Evolutionary conservation across 495 filamentous ascomycete genomes (phyloP), one percentile per base, ranked within the genome.

Genomic region (Podospora didyma): DNA sequence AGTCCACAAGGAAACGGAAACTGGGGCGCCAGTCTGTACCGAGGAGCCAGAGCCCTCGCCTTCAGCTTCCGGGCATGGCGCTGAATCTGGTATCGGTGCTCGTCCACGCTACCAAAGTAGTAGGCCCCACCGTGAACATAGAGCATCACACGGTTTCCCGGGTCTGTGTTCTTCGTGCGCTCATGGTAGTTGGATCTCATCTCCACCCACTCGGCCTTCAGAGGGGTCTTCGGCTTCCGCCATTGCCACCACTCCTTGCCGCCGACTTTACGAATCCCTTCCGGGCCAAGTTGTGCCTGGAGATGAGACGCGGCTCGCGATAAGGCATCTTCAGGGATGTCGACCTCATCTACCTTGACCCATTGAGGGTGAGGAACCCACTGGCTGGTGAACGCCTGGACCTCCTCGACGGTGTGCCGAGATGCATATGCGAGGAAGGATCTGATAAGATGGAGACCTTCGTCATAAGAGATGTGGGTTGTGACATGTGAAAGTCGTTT

Each of bases 21-120:
- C 70, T 97, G 94, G 5, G 93, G 93, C 2, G 93, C 85, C 35
- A 97, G 79, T 24, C 93, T 84, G 71, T 97, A 97, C 59, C 86
- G 73, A 26, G 92, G 93, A 35, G 93, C 90, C 73, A 97, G 82
- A 16, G 96, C 88, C 47, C 89, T 80, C 23, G 90, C 93, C 66
- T 91, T 90, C 52, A 97, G 74, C 74, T 97, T 97, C 54, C 94
- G 81, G 51, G 93, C 93, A 81, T 97, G 90, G 41, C 93, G 79
- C 73, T 97, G 93, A 77, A 97, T 84, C 76, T 96, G 92, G 71
- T 96, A 96, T 20, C 93, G 86, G 76, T 97, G 93, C 66, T 93
- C 91, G 65, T 97, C 92, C 21, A 96, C 83, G 63, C 89, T 95
- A 1, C 93, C 93, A 64, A 97, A 97, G 65, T 71, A 80, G 50